phyloP scores from a whole-genome alignment of 2,329 filamentous ascomycete species.

The Fusarium devonianum region DNA sequence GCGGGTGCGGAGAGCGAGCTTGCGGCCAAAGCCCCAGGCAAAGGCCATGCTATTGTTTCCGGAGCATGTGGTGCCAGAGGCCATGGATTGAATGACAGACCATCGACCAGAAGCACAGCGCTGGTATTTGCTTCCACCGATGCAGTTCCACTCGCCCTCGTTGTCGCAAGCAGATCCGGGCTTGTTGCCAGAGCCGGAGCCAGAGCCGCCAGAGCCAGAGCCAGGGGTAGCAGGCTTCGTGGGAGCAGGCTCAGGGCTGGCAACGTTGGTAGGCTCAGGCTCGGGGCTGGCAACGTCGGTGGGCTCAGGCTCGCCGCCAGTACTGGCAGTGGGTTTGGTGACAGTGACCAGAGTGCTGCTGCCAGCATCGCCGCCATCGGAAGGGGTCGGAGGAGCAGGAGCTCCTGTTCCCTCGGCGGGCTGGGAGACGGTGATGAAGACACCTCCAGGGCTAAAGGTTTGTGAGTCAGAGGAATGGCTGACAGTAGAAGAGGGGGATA shows the following conservation, averaged over 20 bases:
- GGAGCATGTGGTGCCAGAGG: slow-evolving; percentile 61
- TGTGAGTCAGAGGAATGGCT: slow-evolving; percentile 24
- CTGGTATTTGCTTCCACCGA: slow-evolving; percentile 64
- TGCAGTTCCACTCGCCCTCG: slow-evolving; percentile 67
- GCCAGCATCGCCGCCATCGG: slow-evolving; percentile 10
- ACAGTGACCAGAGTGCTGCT: slow-evolving; percentile 36
- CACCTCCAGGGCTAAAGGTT: slow-evolving; percentile 50
- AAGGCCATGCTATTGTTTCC: slow-evolving; percentile 40
- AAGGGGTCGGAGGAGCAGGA: slow-evolving; percentile 29
- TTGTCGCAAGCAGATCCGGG: slow-evolving; percentile 55
- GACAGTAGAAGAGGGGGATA: slow-evolving; percentile 19
- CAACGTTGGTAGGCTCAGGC: slow-evolving; percentile 19
- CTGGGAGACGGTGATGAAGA: slow-evolving; percentile 50
- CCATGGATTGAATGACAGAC: slow-evolving; percentile 58
- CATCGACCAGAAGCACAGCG: slow-evolving; percentile 67
- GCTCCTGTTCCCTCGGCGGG: slow-evolving; percentile 35
- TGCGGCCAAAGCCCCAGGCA: slow-evolving; percentile 28
- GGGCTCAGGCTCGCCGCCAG: slow-evolving; percentile 19
- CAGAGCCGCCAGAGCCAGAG: slow-evolving; percentile 34
- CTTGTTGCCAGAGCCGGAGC: slow-evolving; percentile 41
- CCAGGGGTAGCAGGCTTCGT: slow-evolving; percentile 26
- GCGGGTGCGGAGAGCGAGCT: slow-evolving; percentile 27
- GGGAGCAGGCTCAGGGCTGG: slow-evolving; percentile 23
- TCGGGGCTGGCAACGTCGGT: slow-evolving; percentile 22
- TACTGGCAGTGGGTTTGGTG: slow-evolving; percentile 33